Base-by-base conservation (phyloP, 2,329 filamentous ascomycete species). In the Diaporthe nobilis region DNA sequence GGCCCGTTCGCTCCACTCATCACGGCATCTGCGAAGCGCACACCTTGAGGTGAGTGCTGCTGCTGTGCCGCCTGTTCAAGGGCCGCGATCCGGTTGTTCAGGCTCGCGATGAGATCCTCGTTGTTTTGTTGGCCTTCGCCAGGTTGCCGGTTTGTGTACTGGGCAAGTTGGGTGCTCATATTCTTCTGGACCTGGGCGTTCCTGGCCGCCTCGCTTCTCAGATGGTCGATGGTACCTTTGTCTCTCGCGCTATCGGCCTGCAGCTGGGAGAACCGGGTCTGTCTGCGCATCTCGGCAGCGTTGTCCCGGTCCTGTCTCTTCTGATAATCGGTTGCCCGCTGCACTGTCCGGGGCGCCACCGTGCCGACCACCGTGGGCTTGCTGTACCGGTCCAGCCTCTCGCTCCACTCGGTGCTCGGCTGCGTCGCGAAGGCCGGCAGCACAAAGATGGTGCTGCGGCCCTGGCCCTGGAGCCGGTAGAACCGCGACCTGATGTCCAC, bases 401-500 rank as follows among this genome's bases (percentile, higher is more conserved):
- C 81, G 1, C 88, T 90, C 42, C 85, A 81, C 75, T 81, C 80
- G 9, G 86, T 84, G 28, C 81, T 84, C 0, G 89, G 87, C 73
- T 90, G 88, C 31, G 85, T 81, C 17, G 85, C 83, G 75, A 86
- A 86, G 4, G 86, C 89, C 0, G 89, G 90, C 39, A 90, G 82
- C 10, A 91, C 82, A 79, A 91, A 91, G 75, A 92, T 82, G 65
- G 89, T 88, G 3, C 85, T 84, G 49, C 82, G 81, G 0, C 86
- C 86, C 20, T 83, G 83, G 25, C 85, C 85, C 34, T 86, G 85
- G 34, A 91, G 79, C 25, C 90, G 88, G 80, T 88, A 90, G 80
- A 87, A 91, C 4, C 90, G 84, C 34, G 90, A 90, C 44, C 78
- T 80, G 15, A 91, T 76, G 78, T 91, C 87, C 25, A 90, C 81